phyloP scores from a whole-genome alignment of 352 stramenopile species.

The Globisporangium splendens region DNA sequence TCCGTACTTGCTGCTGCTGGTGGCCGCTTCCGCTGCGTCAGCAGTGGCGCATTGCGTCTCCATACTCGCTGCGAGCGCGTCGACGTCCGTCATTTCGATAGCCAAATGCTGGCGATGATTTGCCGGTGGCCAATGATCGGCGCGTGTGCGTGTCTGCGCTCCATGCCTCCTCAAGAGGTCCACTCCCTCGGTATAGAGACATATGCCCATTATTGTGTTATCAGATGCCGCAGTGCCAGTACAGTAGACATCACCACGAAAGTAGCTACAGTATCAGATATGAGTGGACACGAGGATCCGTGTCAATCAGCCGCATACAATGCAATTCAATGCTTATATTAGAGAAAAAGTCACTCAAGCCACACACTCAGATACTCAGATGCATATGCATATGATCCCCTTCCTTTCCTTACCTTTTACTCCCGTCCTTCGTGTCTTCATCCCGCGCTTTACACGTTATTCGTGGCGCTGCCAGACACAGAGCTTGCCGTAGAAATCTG shows the following conservation, averaged over 20 bases:
- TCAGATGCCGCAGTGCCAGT: not conserved
- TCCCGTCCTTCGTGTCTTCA: not conserved
- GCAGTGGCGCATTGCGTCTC: conserved; percentile 7
- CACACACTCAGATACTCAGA: too few relatives aligned
- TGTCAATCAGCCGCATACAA: too few relatives aligned
- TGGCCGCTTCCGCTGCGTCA: not conserved
- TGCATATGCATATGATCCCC: too few relatives aligned
- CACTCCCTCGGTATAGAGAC: not conserved
- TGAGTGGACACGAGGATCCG: too few relatives aligned
- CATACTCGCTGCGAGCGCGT: conserved; percentile 2
- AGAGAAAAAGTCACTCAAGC: too few relatives aligned
- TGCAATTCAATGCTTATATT: too few relatives aligned
- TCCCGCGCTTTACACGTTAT: not conserved
- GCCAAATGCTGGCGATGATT: not conserved
- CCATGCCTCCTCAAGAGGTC: not conserved
- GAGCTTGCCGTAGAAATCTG: conserved; percentile 84
- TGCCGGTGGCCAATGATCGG: not conserved
- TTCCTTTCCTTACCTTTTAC: not conserved
- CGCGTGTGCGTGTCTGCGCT: not conserved
- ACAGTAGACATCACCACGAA: too few relatives aligned
- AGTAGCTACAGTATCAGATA: too few relatives aligned
- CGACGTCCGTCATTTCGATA: conserved; percentile 1
- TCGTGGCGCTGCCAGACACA: conserved; percentile 73
- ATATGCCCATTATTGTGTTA: not conserved
- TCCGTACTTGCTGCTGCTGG: not conserved